Conservation (phyloP, 495 filamentous ascomycete genomes). For the Entonaema liquescens region DNA sequence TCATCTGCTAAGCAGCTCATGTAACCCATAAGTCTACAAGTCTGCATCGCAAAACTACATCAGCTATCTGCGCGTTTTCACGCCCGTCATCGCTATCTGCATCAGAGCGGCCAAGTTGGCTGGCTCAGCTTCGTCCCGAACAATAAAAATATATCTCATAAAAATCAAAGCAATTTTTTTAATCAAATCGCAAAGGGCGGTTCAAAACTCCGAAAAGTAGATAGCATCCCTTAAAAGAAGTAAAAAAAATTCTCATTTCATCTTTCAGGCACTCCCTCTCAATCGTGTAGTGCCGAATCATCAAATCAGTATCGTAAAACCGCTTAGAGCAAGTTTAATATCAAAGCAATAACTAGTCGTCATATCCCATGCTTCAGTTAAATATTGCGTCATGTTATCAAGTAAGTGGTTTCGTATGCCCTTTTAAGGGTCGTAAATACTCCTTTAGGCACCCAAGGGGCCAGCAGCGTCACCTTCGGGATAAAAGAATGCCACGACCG, state of each 20-base stretch:
- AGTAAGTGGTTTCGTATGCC: neutral
- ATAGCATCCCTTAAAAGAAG: conserved; percentile 15
- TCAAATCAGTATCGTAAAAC: neutral
- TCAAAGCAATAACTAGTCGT: neutral
- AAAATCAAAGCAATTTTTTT: conserved; percentile 11
- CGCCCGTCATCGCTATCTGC: neutral
- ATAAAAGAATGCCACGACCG: conserved; percentile 71
- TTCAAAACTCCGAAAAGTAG: conserved; percentile 1
- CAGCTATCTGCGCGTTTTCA: conserved; percentile 5
- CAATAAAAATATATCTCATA: neutral
- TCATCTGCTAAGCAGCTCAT: neutral
- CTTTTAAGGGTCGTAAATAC: neutral
- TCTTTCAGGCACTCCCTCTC: neutral
- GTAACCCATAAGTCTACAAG: conserved; percentile 1
- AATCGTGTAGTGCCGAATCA: neutral
- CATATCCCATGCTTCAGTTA: conserved; percentile 5
- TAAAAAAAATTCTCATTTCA: neutral
- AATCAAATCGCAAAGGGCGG: conserved; percentile 7
- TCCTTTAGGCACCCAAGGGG: conserved; percentile 42
- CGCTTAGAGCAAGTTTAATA: neutral
- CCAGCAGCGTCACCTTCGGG: conserved; percentile 62
- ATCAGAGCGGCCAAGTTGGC: conserved; percentile 38
- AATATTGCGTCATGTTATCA: neutral
- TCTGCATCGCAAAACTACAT: conserved; percentile 1
- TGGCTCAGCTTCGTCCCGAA: conserved; percentile 17